Evolutionary conservation across 1,139 yeast species (phyloP).

Genomic region (Zygosaccharomyces sapae): DNA sequence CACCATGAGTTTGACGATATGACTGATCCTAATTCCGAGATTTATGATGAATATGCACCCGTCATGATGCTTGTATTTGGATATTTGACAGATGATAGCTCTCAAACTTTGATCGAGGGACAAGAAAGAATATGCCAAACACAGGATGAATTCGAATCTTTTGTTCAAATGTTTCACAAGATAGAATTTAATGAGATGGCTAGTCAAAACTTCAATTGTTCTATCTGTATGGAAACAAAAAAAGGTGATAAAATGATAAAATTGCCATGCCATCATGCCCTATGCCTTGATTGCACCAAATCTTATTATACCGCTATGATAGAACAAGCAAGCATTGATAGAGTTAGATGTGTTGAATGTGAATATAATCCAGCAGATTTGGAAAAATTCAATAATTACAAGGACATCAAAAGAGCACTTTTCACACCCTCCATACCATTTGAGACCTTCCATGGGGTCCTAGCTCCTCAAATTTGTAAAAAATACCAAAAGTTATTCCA

Average conservation of each 20-base stretch:
- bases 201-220: slow-evolving; percentile 47
- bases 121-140: slow-evolving; percentile 18
- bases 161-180: slow-evolving; percentile 24
- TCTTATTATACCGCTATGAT: slow-evolving; percentile 48
- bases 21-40: slow-evolving; percentile 31
- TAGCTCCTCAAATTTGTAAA: slow-evolving; percentile 36
- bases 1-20: slow-evolving; percentile 38
- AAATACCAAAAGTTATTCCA: slow-evolving; percentile 43
- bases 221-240: slow-evolving; percentile 52
- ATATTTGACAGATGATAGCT: slow-evolving; percentile 37
- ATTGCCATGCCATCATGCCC: slow-evolving; percentile 46
- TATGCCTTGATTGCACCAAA: slow-evolving; percentile 49
- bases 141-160: slow-evolving; percentile 19
- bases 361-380: slow-evolving; percentile 37
- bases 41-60: slow-evolving; percentile 39
- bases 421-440: slow-evolving; percentile 42
- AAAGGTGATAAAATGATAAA: slow-evolving; percentile 47
- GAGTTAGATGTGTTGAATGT: slow-evolving; percentile 58
- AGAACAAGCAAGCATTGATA: slow-evolving; percentile 49
- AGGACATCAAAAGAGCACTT: slow-evolving; percentile 36
- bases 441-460: slow-evolving; percentile 35
- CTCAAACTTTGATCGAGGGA: slow-evolving; percentile 26
- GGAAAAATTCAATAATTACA: slow-evolving; percentile 26
- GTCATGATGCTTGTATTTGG: slow-evolving; percentile 47
- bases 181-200: slow-evolving; percentile 39